These are phyloP conservation scores for Phyllosticta ampelicida DNA, from an alignment of 2,329 filamentous ascomycete species.

Conservation along the genomic window DNA sequence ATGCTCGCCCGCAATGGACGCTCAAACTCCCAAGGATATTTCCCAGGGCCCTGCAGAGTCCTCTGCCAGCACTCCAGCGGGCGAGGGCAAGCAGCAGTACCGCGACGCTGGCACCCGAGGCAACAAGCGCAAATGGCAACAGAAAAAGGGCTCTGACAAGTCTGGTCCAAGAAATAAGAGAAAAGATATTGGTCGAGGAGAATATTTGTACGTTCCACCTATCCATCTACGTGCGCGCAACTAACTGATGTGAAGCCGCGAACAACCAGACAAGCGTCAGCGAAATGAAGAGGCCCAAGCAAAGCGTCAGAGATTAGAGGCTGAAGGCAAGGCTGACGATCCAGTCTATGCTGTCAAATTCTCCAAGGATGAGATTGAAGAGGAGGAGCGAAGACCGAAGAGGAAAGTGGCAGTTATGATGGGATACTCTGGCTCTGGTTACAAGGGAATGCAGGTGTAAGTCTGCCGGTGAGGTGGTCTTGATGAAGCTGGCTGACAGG, in stretches of 20 bases:
- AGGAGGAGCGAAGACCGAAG: conserved; percentile 81
- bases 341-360: conserved; percentile 27
- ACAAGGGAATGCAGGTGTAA: conserved; percentile 89
- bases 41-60: background rate
- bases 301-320: conserved; percentile 27
- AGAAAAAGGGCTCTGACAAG: conserved; percentile 11
- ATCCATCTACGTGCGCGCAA: conserved; percentile 22
- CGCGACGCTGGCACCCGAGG: conserved; percentile 7
- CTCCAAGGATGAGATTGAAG: conserved; percentile 72
- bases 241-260: conserved; percentile 29
- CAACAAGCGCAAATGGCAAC: conserved; percentile 23
- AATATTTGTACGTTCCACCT: conserved; percentile 47
- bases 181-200: conserved; percentile 54
- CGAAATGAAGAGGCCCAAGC: conserved; percentile 32
- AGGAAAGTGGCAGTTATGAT: conserved; percentile 93
- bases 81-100: conserved; percentile 2
- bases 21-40: conserved; percentile 6
- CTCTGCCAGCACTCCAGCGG: background rate
- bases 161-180: conserved; percentile 43
- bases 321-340: conserved; percentile 31
- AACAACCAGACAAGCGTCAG: conserved; percentile 37
- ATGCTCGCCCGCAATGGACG: conserved; percentile 17
- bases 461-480: conserved; percentile 5
- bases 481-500: background rate
- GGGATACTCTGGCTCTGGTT: conserved; percentile 91